Evolutionary conservation across 2,329 filamentous ascomycete genomes (phyloP).

Genomic region (Phaeophleospora eucalypticola): DNA sequence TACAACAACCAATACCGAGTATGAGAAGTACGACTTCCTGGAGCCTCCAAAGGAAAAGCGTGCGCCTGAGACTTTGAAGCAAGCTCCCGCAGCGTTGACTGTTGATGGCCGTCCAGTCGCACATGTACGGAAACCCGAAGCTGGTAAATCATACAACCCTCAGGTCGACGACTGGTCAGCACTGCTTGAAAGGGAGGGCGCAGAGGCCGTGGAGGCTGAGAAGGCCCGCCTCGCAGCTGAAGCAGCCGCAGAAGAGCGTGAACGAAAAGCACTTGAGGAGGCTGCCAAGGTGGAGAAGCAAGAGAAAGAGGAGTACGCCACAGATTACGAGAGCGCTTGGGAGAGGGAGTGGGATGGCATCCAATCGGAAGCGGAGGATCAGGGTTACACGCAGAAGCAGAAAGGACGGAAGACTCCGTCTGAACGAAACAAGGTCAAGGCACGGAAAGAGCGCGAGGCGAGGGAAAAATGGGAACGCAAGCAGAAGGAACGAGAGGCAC

Average conservation of each 20-base stretch:
- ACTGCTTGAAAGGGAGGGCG: conserved; percentile 68
- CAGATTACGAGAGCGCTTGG: conserved; percentile 71
- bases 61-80: conserved; percentile 69
- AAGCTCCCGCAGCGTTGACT: conserved; percentile 75
- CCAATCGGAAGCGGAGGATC: conserved; percentile 54
- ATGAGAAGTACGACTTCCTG: conserved; percentile 61
- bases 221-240: conserved; percentile 65
- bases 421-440: conserved; percentile 82
- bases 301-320: conserved; percentile 64
- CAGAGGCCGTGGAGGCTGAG: conserved; percentile 75
- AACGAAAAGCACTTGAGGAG: conserved; percentile 67
- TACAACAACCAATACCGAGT: conserved; percentile 43
- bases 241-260: conserved; percentile 61
- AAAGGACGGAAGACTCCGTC: conserved; percentile 79
- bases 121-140: conserved; percentile 72
- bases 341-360: conserved; percentile 72
- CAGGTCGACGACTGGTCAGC: conserved; percentile 79
- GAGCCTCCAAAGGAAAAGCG: conserved; percentile 59
- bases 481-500: conserved; percentile 67
- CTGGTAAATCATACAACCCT: conserved; percentile 90
- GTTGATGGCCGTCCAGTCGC: conserved; percentile 75
- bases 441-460: conserved; percentile 82
- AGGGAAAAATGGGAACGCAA: conserved; percentile 70
- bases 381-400: conserved; percentile 62
- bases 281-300: conserved; percentile 72